Base-by-base conservation (phyloP, 345 rosid genomes). In the Moringa oleifera region DNA sequence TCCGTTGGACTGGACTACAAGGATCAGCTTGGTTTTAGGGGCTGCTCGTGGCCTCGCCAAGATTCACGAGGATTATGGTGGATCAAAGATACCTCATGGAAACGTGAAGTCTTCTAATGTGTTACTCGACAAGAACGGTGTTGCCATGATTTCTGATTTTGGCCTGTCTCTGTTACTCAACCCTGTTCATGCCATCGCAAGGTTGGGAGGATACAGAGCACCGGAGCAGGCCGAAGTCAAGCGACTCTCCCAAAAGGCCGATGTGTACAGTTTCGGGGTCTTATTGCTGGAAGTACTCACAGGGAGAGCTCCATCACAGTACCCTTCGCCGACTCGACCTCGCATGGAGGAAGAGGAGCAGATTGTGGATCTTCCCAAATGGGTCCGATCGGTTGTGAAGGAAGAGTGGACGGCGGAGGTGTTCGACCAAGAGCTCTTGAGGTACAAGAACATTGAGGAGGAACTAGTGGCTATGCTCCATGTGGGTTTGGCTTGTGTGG, bases 401-500 rank as follows among this genome's bases (percentile, higher is more conserved):
- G 97, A 93, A 73, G 98, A 90, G 72, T 90, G 97, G 97, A 93
- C 98, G 17, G 93, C 96, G 7, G 98, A 93, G 76, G 97, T 93
- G 67, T 93, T 93, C 68, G 98, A 93, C 72, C 83, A 83, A 70
- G 98, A 93, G 71, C 88, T 93, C 36, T 24, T 93, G 71, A 86
- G 98, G 86, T 93, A 93, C 65, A 93, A 93, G 76, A 90, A 93
- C 74, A 90, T 93, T 17, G 96, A 88, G 64, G 97, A 88, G 65
- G 97, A 90, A 60, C 89, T 92, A 50, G 91, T 90, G 64, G 75
- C 94, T 0, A 90, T 93, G 98, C 83, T 93, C 15, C 98, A 88
- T 61, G 96, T 93, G 11, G 96, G 87, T 19, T 50, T 93, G 55
- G 94, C 91, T 4, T 93, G 98, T 52, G 91, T 85, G 20, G 80